Evolutionary conservation across 148 eudicot species (phyloP).

Genomic region (Polygonum aviculare): DNA sequence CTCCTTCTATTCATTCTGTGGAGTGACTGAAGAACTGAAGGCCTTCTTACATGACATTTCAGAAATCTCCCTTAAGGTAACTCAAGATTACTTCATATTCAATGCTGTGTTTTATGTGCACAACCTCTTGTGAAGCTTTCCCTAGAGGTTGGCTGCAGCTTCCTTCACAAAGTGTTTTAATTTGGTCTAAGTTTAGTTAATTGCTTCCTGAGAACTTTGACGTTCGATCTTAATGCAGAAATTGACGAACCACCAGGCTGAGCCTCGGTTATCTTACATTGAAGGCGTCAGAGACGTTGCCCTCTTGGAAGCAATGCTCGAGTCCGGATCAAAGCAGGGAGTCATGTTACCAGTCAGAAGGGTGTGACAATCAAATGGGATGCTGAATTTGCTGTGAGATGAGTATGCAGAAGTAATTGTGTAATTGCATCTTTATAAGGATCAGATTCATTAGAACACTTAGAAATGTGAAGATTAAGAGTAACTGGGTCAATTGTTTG

Average conservation of each 20-base stretch:
- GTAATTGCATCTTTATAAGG: background rate
- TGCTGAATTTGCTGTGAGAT: conserved; percentile 1
- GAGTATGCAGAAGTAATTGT: background rate
- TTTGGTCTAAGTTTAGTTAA: background rate
- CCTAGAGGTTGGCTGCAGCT: background rate
- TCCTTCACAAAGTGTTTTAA: background rate
- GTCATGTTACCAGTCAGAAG: conserved; percentile 50
- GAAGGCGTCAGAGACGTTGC: conserved; percentile 97
- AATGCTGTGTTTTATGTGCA: background rate
- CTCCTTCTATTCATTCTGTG: conserved; percentile 70
- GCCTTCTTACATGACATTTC: conserved; percentile 70
- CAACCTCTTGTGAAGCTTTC: background rate
- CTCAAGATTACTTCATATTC: background rate
- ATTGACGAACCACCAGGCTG: conserved; percentile 33
- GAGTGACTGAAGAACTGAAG: conserved; percentile 86
- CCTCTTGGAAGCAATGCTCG: conserved; percentile 84
- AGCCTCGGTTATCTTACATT: conserved; percentile 57
- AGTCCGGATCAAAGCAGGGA: conserved; percentile 77
- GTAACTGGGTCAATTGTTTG: background rate
- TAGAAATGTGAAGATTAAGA: background rate
- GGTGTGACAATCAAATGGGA: conserved; percentile 21
- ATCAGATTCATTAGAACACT: background rate
- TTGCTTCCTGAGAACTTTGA: background rate
- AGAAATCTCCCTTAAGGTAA: conserved; percentile 46
- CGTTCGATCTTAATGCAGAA: conserved; percentile 32